Evolutionary conservation across 345 rosid species (phyloP).

Genomic region (Citrus hindsii): DNA sequence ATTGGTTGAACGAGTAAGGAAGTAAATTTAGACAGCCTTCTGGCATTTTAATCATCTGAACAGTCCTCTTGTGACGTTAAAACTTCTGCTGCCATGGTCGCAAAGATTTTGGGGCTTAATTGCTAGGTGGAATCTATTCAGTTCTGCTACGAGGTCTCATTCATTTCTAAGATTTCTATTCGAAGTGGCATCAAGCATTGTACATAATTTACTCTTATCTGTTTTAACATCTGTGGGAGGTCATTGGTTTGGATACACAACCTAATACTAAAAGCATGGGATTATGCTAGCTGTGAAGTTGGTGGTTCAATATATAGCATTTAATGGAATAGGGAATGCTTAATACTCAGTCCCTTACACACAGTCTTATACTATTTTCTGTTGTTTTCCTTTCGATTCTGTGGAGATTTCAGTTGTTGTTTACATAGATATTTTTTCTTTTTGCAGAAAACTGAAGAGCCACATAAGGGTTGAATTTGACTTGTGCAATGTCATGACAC

Average conservation of each 20-base stretch:
- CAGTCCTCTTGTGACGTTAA: neutral
- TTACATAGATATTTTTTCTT: neutral
- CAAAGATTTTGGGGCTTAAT: neutral
- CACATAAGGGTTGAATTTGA: constrained; percentile 11
- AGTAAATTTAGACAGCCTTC: neutral
- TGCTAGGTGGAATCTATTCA: neutral
- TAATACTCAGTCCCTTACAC: neutral
- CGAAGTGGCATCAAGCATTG: neutral
- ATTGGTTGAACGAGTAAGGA: neutral
- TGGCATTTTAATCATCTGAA: neutral
- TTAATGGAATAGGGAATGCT: neutral
- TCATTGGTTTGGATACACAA: neutral
- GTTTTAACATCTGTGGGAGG: neutral
- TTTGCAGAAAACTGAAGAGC: constrained; percentile 22
- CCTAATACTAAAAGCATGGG: neutral
- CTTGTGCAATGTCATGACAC: neutral
- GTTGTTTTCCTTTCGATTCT: neutral
- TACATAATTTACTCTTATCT: neutral
- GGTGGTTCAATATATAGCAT: neutral
- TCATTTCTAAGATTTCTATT: neutral
- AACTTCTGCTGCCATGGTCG: neutral
- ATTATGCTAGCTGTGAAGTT: neutral
- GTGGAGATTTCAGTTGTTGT: neutral
- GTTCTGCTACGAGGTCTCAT: neutral
- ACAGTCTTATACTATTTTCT: neutral